These are phyloP conservation scores for Cytospora piceae DNA, from an alignment of 2,329 filamentous ascomycete genomes.

Conservation along the genomic window DNA sequence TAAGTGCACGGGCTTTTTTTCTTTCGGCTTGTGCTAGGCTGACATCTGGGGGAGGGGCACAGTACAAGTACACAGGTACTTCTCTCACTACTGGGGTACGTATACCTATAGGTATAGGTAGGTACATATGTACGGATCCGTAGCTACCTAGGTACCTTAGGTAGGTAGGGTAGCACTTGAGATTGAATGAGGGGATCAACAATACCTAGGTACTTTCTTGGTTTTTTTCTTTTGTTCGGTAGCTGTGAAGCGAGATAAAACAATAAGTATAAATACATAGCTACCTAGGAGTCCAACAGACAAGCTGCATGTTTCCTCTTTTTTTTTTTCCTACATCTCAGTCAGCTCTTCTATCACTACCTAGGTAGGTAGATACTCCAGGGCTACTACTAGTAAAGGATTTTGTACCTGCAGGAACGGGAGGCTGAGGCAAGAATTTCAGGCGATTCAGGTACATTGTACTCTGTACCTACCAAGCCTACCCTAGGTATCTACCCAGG, in stretches of 20 bases:
- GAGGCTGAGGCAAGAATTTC: conserved; percentile 1
- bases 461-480: neutral
- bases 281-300: neutral
- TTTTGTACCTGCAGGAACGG: conserved; percentile 1
- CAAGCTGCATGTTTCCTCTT: neutral
- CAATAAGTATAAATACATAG: too few relatives aligned
- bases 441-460: neutral
- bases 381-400: neutral
- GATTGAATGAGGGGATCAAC: neutral
- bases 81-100: neutral
- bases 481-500: neutral
- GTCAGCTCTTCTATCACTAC: neutral
- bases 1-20: neutral
- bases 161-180: too few relatives aligned
- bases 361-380: too few relatives aligned
- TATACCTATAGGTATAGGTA: neutral
- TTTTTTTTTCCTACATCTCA: neutral
- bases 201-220: neutral
- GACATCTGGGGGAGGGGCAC: conserved; percentile 3
- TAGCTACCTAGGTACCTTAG: neutral
- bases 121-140: neutral
- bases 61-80: neutral
- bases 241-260: neutral
- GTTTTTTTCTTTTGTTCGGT: neutral
- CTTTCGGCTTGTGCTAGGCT: conserved; percentile 2